A percentile compares a stretch with the other conserved stretches of the same genome.
phyloP scores from a whole-genome alignment of 2,329 filamentous ascomycete species.

The Fusarium brevicatenulatum region DNA sequence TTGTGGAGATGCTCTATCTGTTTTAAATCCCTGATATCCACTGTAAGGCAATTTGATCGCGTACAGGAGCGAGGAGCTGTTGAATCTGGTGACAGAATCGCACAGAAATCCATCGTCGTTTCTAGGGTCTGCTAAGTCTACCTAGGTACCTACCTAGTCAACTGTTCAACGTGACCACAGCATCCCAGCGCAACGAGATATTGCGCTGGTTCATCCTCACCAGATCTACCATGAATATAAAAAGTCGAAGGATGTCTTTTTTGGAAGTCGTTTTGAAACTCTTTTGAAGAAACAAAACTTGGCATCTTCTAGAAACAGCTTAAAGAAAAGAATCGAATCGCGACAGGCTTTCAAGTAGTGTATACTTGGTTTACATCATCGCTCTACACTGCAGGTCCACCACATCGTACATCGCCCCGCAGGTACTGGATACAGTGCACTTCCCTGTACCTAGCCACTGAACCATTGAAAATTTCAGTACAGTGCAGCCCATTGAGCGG shows the following conservation, averaged over 20 bases:
- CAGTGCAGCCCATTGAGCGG: constrained; percentile 23
- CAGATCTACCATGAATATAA: constrained; percentile 4
- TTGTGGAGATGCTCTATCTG: constrained; percentile 15
- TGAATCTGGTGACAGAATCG: constrained; percentile 30
- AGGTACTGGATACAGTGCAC: constrained; percentile 22
- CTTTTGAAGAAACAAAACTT: neutral
- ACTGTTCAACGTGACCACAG: constrained; percentile 22
- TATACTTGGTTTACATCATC: constrained; percentile 36
- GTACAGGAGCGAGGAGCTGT: constrained; percentile 16
- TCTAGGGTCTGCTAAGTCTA: constrained; percentile 23
- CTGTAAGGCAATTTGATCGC: constrained; percentile 26
- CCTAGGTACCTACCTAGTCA: neutral
- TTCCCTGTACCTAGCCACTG: constrained; percentile 25
- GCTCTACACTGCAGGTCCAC: neutral
- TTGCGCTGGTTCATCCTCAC: neutral
- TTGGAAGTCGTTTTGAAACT: neutral
- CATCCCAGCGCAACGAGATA: neutral
- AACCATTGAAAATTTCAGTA: constrained; percentile 33
- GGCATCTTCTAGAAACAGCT: constrained; percentile 30
- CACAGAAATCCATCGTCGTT: constrained; percentile 38
- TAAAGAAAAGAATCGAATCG: constrained; percentile 2
- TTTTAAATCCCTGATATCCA: constrained; percentile 26
- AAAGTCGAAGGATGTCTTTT: neutral
- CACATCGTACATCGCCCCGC: constrained; percentile 16
- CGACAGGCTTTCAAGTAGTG: constrained; percentile 7